A percentile compares a stretch with the other conserved stretches of the same genome.
These are phyloP conservation scores for Erythrophleum fordii DNA, from an alignment of 306 rosid species.

Conservation along the genomic window DNA sequence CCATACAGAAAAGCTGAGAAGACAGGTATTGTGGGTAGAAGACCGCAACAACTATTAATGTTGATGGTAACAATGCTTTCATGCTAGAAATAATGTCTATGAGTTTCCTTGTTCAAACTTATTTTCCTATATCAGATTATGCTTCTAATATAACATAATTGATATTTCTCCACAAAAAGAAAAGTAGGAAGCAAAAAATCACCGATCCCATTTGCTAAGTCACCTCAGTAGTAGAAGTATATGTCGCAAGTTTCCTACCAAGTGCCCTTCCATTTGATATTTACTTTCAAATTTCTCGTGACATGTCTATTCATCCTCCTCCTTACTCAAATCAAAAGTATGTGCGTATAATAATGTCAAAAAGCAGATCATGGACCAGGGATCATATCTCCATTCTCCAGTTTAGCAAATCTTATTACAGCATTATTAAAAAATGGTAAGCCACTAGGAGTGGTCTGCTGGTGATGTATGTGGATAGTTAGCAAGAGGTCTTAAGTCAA, in stretches of 20 bases:
- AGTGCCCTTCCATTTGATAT: background rate
- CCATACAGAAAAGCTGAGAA: conserved; percentile 1
- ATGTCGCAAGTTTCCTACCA: background rate
- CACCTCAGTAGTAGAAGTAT: background rate
- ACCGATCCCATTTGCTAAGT: background rate
- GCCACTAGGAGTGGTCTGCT: too few relatives aligned
- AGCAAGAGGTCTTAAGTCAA: too few relatives aligned
- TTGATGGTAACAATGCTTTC: background rate
- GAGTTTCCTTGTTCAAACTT: conserved; percentile 13
- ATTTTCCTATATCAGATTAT: conserved; percentile 16
- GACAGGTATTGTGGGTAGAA: background rate
- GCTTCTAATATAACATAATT: conserved; percentile 11
- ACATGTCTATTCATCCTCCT: background rate
- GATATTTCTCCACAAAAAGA: conserved; percentile 21
- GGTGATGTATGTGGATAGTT: too few relatives aligned
- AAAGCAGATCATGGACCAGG: background rate
- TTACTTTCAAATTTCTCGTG: background rate
- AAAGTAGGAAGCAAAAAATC: conserved; percentile 16
- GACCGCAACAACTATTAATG: conserved; percentile 4
- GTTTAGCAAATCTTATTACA: background rate
- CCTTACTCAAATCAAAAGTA: conserved; percentile 1
- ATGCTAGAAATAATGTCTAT: background rate
- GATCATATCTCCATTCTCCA: background rate
- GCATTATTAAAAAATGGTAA: too few relatives aligned
- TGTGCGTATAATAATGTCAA: background rate